phyloP scores from a whole-genome alignment of 2,329 filamentous ascomycete species.

The Aureobasidium pullulans region DNA sequence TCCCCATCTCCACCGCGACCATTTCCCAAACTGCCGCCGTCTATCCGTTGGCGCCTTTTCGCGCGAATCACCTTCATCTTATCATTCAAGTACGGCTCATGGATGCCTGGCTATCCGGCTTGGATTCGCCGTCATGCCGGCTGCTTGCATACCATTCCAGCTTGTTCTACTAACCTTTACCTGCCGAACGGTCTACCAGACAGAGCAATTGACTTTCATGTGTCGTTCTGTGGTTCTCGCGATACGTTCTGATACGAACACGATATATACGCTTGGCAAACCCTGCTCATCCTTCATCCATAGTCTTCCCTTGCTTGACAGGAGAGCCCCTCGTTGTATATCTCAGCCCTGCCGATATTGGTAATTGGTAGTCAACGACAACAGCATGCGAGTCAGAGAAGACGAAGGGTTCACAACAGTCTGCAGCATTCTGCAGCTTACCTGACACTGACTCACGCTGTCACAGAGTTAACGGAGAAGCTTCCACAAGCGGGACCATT shows the following conservation, averaged over 20 bases:
- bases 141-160: not conserved
- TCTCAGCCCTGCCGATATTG: slow-evolving; percentile 5
- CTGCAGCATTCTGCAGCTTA: slow-evolving; percentile 9
- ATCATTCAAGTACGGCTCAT: slow-evolving; percentile 1
- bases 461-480: slow-evolving; percentile 2
- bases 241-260: slow-evolving; percentile 4
- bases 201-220: not conserved
- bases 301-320: not conserved
- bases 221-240: not conserved
- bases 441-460: slow-evolving; percentile 6
- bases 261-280: not conserved
- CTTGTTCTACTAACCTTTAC: not conserved
- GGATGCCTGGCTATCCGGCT: not conserved
- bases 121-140: not conserved
- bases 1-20: slow-evolving; percentile 6
- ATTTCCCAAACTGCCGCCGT: slow-evolving; percentile 2
- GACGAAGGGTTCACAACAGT: slow-evolving; percentile 1
- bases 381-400: slow-evolving; percentile 11
- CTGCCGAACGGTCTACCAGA: not conserved
- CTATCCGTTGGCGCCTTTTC: slow-evolving; percentile 8
- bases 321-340: not conserved
- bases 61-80: not conserved
- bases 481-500: not conserved
- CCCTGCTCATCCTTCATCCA: not conserved
- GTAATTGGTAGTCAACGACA: not conserved